Conservation (phyloP, 371 early-diverging fungal species). For the Mucor circinelloides region DNA sequence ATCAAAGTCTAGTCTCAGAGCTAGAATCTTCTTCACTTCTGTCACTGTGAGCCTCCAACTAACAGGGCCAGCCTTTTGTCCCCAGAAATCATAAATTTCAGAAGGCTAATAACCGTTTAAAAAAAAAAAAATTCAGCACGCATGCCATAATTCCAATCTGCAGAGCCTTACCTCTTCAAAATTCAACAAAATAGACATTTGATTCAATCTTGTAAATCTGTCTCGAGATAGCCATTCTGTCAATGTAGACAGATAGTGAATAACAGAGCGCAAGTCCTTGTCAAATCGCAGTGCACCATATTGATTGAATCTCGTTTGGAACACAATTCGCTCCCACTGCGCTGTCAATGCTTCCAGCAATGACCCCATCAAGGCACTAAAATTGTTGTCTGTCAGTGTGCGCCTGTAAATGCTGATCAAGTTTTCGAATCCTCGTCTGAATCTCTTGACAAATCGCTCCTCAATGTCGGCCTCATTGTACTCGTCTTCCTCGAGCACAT, state of each 20-base stretch:
- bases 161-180: slow-evolving; percentile 63
- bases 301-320: slow-evolving; percentile 84
- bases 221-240: slow-evolving; percentile 73
- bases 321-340: slow-evolving; percentile 89
- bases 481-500: slow-evolving; percentile 88
- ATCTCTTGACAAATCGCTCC: slow-evolving; percentile 78
- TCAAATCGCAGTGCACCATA: slow-evolving; percentile 87
- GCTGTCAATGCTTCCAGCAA: slow-evolving; percentile 66
- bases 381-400: slow-evolving; percentile 73
- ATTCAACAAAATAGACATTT: slow-evolving; percentile 80
- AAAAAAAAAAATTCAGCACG: not conserved
- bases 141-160: not conserved
- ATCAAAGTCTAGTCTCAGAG: slow-evolving; percentile 39
- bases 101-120: slow-evolving; percentile 39
- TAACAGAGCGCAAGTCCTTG: slow-evolving; percentile 82
- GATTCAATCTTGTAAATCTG: slow-evolving; percentile 76
- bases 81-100: slow-evolving; percentile 77
- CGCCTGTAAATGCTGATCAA: slow-evolving; percentile 47
- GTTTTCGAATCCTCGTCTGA: slow-evolving; percentile 65
- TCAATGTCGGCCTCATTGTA: slow-evolving; percentile 82
- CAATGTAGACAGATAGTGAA: slow-evolving; percentile 66
- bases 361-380: slow-evolving; percentile 59
- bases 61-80: slow-evolving; percentile 60
- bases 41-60: slow-evolving; percentile 68
- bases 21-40: slow-evolving; percentile 64